Percentiles rank a stretch among this genome's conserved stretches.
Evolutionary conservation across 805 yeast species (phyloP).

Genomic region (Kurtzmaniella cleridarum): DNA sequence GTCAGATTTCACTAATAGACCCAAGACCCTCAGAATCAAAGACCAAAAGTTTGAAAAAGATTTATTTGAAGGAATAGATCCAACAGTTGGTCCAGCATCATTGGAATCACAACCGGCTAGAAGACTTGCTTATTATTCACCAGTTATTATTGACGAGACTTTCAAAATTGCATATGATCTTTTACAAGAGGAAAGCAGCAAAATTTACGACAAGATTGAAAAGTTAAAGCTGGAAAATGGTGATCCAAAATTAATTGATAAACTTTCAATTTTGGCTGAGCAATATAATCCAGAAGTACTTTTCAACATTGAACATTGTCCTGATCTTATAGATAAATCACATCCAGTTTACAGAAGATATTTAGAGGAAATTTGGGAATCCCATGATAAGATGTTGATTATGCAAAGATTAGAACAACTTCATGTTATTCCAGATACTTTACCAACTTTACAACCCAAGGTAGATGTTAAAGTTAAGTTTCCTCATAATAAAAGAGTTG

Average conservation of each 20-base stretch:
- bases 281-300: conserved; percentile 77
- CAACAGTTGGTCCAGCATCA: conserved; percentile 48
- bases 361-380: conserved; percentile 68
- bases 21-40: conserved; percentile 20
- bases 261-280: conserved; percentile 57
- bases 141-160: conserved; percentile 63
- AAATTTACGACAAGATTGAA: conserved; percentile 34
- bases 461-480: conserved; percentile 74
- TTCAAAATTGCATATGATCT: conserved; percentile 64
- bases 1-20: conserved; percentile 27
- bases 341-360: conserved; percentile 77
- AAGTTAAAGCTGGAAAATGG: conserved; percentile 21
- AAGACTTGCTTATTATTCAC: conserved; percentile 57
- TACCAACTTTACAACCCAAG: conserved; percentile 81
- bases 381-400: conserved; percentile 62
- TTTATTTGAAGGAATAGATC: conserved; percentile 18
- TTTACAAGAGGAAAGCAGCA: conserved; percentile 45
- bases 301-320: conserved; percentile 49
- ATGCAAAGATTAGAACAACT: conserved; percentile 91
- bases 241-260: conserved; percentile 13
- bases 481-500: conserved; percentile 52
- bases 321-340: conserved; percentile 53
- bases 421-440: conserved; percentile 85
- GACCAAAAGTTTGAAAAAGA: conserved; percentile 15
- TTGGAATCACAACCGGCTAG: conserved; percentile 33